Percentiles rank a stretch among this genome's conserved stretches.
Conservation (phyloP, 2,329 filamentous ascomycete species). For the Verticillium zaregamsianum region DNA sequence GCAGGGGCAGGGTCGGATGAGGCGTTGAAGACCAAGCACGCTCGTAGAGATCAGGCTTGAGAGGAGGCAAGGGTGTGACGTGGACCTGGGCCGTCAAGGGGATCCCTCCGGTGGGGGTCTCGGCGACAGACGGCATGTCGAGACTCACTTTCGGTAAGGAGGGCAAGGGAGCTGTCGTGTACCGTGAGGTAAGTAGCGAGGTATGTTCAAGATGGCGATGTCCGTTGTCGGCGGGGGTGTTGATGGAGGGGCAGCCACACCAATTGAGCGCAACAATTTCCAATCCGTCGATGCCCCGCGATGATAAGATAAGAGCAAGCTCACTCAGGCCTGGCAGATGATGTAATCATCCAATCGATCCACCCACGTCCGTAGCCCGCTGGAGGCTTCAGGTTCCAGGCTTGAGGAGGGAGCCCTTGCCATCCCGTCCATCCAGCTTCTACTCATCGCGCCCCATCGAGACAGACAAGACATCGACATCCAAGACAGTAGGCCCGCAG, state of each 20-base stretch:
- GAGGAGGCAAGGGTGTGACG: constrained; percentile 42
- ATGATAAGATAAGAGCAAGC: background rate
- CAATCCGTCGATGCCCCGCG: background rate
- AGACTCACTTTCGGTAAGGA: background rate
- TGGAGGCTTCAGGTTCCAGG: too few relatives aligned
- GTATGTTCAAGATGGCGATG: background rate
- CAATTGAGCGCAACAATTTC: background rate
- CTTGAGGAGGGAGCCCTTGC: too few relatives aligned
- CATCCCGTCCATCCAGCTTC: too few relatives aligned
- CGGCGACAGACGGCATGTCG: background rate
- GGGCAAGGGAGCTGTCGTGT: background rate
- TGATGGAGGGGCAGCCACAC: background rate
- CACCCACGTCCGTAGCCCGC: too few relatives aligned
- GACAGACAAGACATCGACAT: background rate
- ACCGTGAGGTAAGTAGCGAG: background rate
- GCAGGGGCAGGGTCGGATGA: constrained; percentile 80
- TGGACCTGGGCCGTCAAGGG: constrained; percentile 2
- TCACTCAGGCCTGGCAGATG: background rate
- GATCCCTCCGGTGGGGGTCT: background rate
- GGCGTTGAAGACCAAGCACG: constrained; percentile 84
- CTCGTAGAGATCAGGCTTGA: constrained; percentile 55
- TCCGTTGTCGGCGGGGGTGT: background rate
- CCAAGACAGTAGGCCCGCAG: background rate
- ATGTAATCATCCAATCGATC: background rate
- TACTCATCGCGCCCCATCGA: background rate